These are phyloP conservation scores for Heterobasidion irregulare DNA, from an alignment of 1,284 basidiomycete genomes.

Conservation along the genomic window DNA sequence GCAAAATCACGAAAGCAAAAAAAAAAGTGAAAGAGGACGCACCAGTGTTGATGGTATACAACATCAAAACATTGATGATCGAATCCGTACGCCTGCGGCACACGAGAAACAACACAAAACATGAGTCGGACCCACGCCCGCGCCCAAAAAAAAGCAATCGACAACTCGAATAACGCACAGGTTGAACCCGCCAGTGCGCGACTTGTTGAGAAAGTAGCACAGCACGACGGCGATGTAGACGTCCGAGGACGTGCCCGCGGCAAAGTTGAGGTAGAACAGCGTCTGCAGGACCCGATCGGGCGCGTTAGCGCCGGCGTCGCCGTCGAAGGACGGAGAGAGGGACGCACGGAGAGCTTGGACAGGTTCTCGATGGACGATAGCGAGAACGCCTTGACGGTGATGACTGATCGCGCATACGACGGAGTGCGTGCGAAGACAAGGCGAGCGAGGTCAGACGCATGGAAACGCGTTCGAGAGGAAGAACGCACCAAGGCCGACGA, in stretches of 20 bases:
- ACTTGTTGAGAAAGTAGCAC: constrained; percentile 22
- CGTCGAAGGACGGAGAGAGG: not conserved
- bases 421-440: constrained; percentile 8
- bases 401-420: not conserved
- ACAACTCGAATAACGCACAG: constrained; percentile 15
- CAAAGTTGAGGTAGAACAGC: constrained; percentile 20
- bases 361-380: not conserved
- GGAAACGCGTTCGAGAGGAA: not conserved
- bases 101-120: not conserved
- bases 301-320: too few species aligned
- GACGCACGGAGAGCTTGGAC: not conserved
- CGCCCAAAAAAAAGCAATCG: constrained; percentile 6
- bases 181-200: constrained; percentile 25
- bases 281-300: constrained; percentile 6
- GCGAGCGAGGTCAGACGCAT: constrained; percentile 11
- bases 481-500: constrained; percentile 15
- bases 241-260: constrained; percentile 20
- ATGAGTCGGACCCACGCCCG: not conserved
- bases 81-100: constrained; percentile 23
- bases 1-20: not conserved
- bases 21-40: constrained; percentile 4
- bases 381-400: not conserved
- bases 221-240: constrained; percentile 24
- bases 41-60: constrained; percentile 31
- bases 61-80: constrained; percentile 24